phyloP scores from a whole-genome alignment of 202 grass and related monocot species.

The Panicum hallii region DNA sequence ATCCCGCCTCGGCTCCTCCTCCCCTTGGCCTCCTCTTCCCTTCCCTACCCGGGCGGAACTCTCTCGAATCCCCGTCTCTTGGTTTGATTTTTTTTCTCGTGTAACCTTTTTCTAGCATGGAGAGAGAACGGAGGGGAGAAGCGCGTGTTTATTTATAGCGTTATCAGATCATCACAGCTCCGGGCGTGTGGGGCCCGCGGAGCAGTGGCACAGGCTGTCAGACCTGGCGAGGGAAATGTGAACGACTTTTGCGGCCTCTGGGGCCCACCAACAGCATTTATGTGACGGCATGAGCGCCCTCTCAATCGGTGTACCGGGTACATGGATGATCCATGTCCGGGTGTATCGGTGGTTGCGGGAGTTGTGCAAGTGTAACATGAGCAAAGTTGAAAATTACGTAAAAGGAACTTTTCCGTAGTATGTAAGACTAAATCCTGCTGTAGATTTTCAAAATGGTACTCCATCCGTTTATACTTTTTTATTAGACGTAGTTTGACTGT shows the following conservation, averaged over 20 bases:
- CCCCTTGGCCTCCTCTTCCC: background rate
- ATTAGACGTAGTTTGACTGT: too few relatives aligned
- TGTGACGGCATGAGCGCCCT: slow-evolving; percentile 4
- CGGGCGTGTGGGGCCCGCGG: background rate
- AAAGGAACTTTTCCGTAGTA: too few relatives aligned
- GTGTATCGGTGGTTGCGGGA: too few relatives aligned
- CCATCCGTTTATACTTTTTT: too few relatives aligned
- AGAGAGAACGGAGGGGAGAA: background rate
- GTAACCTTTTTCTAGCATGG: background rate
- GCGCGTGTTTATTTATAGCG: slow-evolving; percentile 51
- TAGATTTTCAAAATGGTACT: too few relatives aligned
- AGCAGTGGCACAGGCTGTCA: slow-evolving; percentile 47
- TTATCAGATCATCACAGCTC: background rate
- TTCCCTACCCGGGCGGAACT: slow-evolving; percentile 20
- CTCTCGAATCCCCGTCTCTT: slow-evolving; percentile 26
- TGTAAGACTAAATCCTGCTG: too few relatives aligned
- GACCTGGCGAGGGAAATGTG: slow-evolving; percentile 20
- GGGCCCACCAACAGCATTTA: slow-evolving; percentile 35
- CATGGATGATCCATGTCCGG: too few relatives aligned
- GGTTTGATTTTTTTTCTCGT: slow-evolving; percentile 36
- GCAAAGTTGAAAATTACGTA: too few relatives aligned
- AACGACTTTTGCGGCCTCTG: slow-evolving; percentile 11
- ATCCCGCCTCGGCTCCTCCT: slow-evolving; percentile 39
- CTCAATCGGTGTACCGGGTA: too few relatives aligned
- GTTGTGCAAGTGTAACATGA: too few relatives aligned